Evolutionary conservation across 495 filamentous ascomycete genomes (phyloP).

Genomic region (Lichenothelia convexa): DNA sequence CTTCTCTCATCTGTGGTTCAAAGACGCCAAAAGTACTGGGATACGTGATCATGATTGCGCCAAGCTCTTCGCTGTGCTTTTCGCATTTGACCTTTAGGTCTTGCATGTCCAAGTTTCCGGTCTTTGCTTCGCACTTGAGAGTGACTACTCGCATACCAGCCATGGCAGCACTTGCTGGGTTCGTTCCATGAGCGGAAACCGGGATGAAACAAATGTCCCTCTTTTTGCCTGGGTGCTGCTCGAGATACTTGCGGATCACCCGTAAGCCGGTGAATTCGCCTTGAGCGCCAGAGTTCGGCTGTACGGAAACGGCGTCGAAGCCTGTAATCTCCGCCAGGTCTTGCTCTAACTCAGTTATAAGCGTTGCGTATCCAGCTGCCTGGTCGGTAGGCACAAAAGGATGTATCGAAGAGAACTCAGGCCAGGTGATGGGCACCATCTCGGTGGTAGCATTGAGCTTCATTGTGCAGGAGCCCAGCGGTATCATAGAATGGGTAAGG

Average conservation of each 20-base stretch:
- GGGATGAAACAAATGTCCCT: constrained; percentile 94
- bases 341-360: constrained; percentile 53
- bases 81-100: constrained; percentile 79
- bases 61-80: constrained; percentile 70
- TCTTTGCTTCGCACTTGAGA: constrained; percentile 75
- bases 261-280: constrained; percentile 93
- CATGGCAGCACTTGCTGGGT: constrained; percentile 94
- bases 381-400: constrained; percentile 52
- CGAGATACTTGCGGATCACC: constrained; percentile 74
- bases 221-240: constrained; percentile 41
- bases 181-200: constrained; percentile 92
- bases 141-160: constrained; percentile 92
- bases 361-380: constrained; percentile 45
- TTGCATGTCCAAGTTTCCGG: constrained; percentile 75
- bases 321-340: constrained; percentile 79
- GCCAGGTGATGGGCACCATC: constrained; percentile 77
- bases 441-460: constrained; percentile 94
- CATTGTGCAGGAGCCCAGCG: constrained; percentile 98
- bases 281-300: constrained; percentile 94
- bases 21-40: constrained; percentile 95
- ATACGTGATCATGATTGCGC: constrained; percentile 97
- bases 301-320: constrained; percentile 76
- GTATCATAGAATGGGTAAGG: constrained; percentile 95
- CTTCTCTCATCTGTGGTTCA: constrained; percentile 78
- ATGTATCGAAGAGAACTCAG: constrained; percentile 73